A percentile compares a stretch with the other conserved stretches of the same genome.
Conservation (phyloP, 2,329 filamentous ascomycete genomes). For the Zymoseptoria brevis region DNA sequence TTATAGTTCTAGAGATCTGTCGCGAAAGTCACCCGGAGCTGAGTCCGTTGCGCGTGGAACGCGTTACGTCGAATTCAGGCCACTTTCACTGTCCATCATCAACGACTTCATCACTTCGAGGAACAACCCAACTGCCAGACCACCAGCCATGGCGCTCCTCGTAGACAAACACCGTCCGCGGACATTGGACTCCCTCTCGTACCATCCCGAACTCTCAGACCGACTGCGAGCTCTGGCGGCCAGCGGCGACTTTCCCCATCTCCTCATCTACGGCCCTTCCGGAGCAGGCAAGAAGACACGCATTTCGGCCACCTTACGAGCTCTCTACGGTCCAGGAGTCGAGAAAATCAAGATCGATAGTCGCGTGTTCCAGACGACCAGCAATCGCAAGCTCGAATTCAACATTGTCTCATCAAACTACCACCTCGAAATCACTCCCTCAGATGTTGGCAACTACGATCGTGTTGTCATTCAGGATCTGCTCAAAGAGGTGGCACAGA, state of each 20-base stretch:
- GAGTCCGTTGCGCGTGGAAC: not conserved
- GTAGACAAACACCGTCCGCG: conserved; percentile 62
- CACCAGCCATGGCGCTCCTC: conserved; percentile 49
- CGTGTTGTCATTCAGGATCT: conserved; percentile 92
- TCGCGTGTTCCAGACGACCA: conserved; percentile 85
- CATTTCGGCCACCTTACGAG: conserved; percentile 89
- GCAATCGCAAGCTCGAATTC: conserved; percentile 97
- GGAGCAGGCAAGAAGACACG: conserved; percentile 97
- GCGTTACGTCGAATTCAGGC: not conserved
- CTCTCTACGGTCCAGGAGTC: conserved; percentile 91
- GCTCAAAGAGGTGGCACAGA: conserved; percentile 95
- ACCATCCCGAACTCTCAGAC: conserved; percentile 81
- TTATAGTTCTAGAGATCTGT: not conserved
- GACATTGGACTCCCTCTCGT: conserved; percentile 70
- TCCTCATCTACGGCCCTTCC: conserved; percentile 93
- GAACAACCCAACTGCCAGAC: not conserved
- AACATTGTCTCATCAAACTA: conserved; percentile 97
- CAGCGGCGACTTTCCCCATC: conserved; percentile 94
- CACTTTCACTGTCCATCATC: not conserved
- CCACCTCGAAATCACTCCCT: conserved; percentile 96
- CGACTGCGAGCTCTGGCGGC: conserved; percentile 81
- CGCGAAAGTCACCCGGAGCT: not conserved
- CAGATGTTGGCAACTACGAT: conserved; percentile 93
- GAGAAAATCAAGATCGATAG: conserved; percentile 99
- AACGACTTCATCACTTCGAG: not conserved